Conservation (phyloP, 345 rosid species). For the Boechera stricta region DNA sequence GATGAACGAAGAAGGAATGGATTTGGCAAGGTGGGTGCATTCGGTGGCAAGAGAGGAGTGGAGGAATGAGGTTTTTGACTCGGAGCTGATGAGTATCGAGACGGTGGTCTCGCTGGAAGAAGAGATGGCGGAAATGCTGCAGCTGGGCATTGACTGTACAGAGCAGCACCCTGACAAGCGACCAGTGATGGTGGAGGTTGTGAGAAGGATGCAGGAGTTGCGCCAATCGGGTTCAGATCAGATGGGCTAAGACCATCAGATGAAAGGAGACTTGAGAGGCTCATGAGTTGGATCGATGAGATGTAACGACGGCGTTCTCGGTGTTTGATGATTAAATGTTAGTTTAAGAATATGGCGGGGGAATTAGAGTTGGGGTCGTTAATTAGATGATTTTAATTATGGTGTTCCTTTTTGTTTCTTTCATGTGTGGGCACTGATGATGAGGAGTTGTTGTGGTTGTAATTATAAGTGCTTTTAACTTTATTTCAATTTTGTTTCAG, state of each 20-base stretch:
- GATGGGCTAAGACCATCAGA: conserved; percentile 34
- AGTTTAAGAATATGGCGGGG: conserved; percentile 45
- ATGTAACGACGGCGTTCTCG: conserved; percentile 9
- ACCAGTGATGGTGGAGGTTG: conserved; percentile 72
- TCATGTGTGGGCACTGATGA: conserved; percentile 39
- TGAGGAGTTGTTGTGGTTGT: conserved; percentile 40
- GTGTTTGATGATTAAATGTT: conserved; percentile 25
- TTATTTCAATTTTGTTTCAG: conserved; percentile 28
- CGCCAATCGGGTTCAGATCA: conserved; percentile 43
- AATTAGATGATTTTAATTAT: conserved; percentile 36
- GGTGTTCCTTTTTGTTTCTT: not conserved
- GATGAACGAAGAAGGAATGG: conserved; percentile 90
- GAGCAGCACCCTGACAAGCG: conserved; percentile 85
- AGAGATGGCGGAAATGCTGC: conserved; percentile 85
- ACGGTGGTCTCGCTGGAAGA: conserved; percentile 55
- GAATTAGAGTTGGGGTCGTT: conserved; percentile 40
- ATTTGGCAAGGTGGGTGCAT: conserved; percentile 95
- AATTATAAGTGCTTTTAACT: conserved; percentile 46
- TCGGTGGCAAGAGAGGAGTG: conserved; percentile 87
- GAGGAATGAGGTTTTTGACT: conserved; percentile 84
- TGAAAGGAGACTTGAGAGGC: conserved; percentile 12
- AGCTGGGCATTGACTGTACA: conserved; percentile 83
- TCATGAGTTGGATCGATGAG: not conserved
- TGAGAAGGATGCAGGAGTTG: conserved; percentile 63
- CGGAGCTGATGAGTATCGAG: conserved; percentile 83